Evolutionary conservation across 2,329 filamentous ascomycete species (phyloP).

Genomic region (Trichoderma sp.): DNA sequence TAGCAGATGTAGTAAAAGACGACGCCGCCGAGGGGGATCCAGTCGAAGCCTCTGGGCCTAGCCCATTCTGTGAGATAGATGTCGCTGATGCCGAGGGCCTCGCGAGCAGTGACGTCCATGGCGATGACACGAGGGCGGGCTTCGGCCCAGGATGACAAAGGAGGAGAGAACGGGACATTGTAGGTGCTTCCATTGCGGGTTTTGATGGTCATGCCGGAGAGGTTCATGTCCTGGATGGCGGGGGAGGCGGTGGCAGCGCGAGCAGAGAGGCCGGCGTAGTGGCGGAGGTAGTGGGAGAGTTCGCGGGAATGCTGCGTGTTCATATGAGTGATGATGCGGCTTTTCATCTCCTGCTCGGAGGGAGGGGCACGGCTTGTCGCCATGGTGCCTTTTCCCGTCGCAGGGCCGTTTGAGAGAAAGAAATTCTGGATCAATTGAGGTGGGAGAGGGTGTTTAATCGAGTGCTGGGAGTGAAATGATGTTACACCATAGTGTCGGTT

Average conservation of each 20-base stretch:
- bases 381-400: not conserved
- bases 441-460: not conserved
- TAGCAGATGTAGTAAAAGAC: conserved; percentile 56
- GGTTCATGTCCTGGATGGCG: conserved; percentile 64
- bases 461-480: not conserved
- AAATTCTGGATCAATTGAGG: not conserved
- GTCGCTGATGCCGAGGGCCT: conserved; percentile 59
- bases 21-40: conserved; percentile 56
- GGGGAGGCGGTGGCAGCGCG: conserved; percentile 55
- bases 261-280: conserved; percentile 63
- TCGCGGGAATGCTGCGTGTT: conserved; percentile 78
- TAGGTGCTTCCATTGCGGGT: conserved; percentile 45
- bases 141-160: conserved; percentile 68
- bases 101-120: conserved; percentile 62
- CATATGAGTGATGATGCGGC: conserved; percentile 72
- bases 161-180: conserved; percentile 67
- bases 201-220: conserved; percentile 63
- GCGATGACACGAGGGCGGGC: conserved; percentile 69
- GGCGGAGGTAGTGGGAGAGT: conserved; percentile 74
- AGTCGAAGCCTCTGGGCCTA: conserved; percentile 47
- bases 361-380: not conserved
- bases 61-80: conserved; percentile 45
- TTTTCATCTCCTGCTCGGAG: conserved; percentile 35
- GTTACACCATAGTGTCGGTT: not conserved
- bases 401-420: too few relatives aligned